Conservation (phyloP, 2,329 filamentous ascomycete genomes). For the Huntiella decipiens region DNA sequence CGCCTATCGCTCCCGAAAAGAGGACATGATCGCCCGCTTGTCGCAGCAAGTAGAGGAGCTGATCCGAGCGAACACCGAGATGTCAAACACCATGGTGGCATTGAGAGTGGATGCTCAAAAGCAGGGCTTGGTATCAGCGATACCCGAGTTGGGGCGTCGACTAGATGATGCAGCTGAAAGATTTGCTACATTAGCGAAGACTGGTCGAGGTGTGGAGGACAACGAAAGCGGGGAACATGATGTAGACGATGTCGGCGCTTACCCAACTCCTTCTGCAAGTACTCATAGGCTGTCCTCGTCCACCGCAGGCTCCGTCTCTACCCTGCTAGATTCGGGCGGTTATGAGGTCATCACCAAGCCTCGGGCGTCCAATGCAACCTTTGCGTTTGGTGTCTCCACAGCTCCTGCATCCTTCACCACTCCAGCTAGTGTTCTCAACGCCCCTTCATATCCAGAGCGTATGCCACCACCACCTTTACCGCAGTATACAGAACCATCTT, state of each 20-base stretch:
- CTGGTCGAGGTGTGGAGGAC: no score
- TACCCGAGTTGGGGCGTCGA: constrained; percentile 37
- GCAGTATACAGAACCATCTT: no score
- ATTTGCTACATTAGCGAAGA: constrained; percentile 23
- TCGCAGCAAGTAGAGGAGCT: constrained; percentile 51
- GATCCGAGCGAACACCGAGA: constrained; percentile 50
- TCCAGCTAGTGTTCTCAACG: no score
- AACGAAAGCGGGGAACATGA: no score
- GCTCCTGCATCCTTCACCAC: constrained; percentile 14
- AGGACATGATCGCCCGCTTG: constrained; percentile 56
- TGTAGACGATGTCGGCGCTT: neutral
- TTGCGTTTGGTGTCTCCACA: constrained; percentile 23
- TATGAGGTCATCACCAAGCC: constrained; percentile 31
- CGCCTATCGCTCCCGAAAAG: constrained; percentile 70
- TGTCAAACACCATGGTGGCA: constrained; percentile 51
- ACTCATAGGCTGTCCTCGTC: neutral
- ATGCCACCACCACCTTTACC: no score
- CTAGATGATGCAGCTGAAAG: constrained; percentile 37
- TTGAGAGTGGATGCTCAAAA: constrained; percentile 43
- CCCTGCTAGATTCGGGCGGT: neutral
- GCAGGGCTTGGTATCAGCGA: constrained; percentile 36
- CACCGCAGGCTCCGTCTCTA: neutral
- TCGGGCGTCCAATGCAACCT: constrained; percentile 29
- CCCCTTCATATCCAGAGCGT: no score
- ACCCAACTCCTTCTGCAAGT: neutral